Evolutionary conservation across 2,329 filamentous ascomycete genomes (phyloP).

Genomic region (Xylaria sp.): DNA sequence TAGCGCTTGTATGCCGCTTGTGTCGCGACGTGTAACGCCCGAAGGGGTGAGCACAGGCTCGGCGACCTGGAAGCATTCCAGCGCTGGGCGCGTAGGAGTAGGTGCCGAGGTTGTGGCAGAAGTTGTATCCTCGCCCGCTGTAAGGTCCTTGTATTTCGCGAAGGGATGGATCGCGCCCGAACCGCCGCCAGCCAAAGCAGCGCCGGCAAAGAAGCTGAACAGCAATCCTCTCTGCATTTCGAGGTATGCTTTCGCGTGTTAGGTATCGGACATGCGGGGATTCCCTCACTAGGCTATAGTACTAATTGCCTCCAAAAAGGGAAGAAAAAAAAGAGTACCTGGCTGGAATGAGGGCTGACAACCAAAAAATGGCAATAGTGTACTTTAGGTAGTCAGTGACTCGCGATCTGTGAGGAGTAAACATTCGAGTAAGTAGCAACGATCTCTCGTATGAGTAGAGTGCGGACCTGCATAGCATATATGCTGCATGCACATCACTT

Average conservation of each 20-base stretch:
- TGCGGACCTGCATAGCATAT: constrained; percentile 20
- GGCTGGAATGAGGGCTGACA: constrained; percentile 7
- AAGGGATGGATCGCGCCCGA: constrained; percentile 39
- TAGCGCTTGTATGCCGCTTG: constrained; percentile 44
- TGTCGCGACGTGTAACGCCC: constrained; percentile 53
- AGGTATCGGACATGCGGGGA: constrained; percentile 6
- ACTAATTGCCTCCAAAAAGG: background rate
- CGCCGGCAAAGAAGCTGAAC: constrained; percentile 35
- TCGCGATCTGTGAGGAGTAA: constrained; percentile 5
- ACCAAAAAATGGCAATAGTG: background rate
- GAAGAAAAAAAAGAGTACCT: background rate
- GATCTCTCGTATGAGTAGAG: constrained; percentile 1
- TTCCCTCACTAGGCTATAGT: background rate
- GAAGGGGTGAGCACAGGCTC: constrained; percentile 69
- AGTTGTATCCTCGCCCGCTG: constrained; percentile 13
- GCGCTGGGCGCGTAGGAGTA: constrained; percentile 38
- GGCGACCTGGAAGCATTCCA: constrained; percentile 76
- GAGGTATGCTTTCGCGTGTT: background rate
- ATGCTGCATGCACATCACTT: constrained; percentile 16
- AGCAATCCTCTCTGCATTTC: constrained; percentile 30
- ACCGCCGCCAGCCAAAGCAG: constrained; percentile 34
- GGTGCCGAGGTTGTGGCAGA: constrained; percentile 29
- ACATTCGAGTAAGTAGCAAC: background rate
- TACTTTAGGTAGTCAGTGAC: background rate
- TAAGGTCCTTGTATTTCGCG: constrained; percentile 39